Evolutionary conservation across 179 eudicot species (phyloP), one percentile per base, ranked within the genome.

Genomic region (Gypsophila paniculata): DNA sequence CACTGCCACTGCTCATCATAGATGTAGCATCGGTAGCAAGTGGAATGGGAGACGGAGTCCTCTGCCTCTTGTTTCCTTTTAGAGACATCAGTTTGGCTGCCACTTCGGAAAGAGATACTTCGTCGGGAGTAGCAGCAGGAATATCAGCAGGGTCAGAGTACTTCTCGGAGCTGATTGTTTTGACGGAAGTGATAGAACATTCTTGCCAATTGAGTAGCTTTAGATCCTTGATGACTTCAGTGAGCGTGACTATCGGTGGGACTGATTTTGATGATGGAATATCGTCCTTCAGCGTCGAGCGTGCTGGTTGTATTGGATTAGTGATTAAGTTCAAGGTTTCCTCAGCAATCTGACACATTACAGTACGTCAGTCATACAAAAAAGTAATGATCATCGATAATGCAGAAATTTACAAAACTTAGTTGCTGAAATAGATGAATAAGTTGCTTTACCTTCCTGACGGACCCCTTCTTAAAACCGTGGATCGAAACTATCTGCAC

Each of bases 401-500:
- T 21, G 22, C 10, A 7, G 18, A 69, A 69, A 15, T 32, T 32
- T 12, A 29, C 10, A 6, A n/a, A 29, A 61, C 2, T 4, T 8
- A 5, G 15, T 13, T 4, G 3, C 11, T 23, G 32, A 36, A 34
- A 39, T 4, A 17, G 25, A 15, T 21, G 22, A 13, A 22, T 6
- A n/a, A 21, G 54, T n/a, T 3, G 46, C 21, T 15, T 29, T 74
- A 78, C 81, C 79, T 70, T 76, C 46, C 69, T 59, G 14, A 6
- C 17, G 18, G 21, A 2, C 10, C 18, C 25, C 26, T 65, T 51
- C 52, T 65, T 78, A 55, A 48, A 74, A 25, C 81, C 81, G 38
- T 78, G 78, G 52, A 78, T 64, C 23, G 72, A 55, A 26, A 78
- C 54, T 64, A 78, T 78, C 81, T 78, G 77, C 68, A 78, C 12